phyloP scores from a whole-genome alignment of 257 asterid species.

The Ophiorrhiza pumila region DNA sequence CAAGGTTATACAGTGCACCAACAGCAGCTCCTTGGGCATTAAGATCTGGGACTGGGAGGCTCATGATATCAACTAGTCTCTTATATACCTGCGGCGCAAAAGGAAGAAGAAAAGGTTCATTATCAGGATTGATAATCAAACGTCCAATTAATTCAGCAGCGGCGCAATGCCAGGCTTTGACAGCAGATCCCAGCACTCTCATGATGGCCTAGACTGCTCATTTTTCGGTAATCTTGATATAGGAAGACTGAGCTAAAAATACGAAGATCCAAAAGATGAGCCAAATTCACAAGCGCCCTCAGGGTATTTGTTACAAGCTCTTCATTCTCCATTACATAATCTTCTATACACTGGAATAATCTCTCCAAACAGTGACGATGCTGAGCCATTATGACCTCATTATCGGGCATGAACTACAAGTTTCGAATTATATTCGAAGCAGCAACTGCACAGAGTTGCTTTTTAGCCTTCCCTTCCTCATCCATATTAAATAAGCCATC shows the following conservation, averaged over 20 bases:
- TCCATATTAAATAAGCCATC: conserved; percentile 87
- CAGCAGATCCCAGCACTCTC: conserved; percentile 88
- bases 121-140: conserved; percentile 87
- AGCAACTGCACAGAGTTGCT: conserved; percentile 85
- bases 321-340: conserved; percentile 92
- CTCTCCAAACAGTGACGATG: conserved; percentile 86
- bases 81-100: conserved; percentile 84
- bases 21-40: conserved; percentile 98
- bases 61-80: conserved; percentile 82
- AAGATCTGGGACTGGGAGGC: conserved; percentile 73
- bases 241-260: conserved; percentile 88
- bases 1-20: conserved; percentile 87
- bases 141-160: conserved; percentile 95
- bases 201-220: conserved; percentile 84
- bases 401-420: conserved; percentile 92
- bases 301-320: conserved; percentile 91
- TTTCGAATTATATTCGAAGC: conserved; percentile 86
- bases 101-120: conserved; percentile 83
- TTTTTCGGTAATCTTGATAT: conserved; percentile 80
- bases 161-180: conserved; percentile 95
- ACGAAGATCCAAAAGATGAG: conserved; percentile 84
- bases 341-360: conserved; percentile 80
- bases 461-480: conserved; percentile 83
- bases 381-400: conserved; percentile 89
- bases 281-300: conserved; percentile 85